Evolutionary conservation across 176 grass and related monocot species (phyloP).

Genomic region (Hordeum marinum): DNA sequence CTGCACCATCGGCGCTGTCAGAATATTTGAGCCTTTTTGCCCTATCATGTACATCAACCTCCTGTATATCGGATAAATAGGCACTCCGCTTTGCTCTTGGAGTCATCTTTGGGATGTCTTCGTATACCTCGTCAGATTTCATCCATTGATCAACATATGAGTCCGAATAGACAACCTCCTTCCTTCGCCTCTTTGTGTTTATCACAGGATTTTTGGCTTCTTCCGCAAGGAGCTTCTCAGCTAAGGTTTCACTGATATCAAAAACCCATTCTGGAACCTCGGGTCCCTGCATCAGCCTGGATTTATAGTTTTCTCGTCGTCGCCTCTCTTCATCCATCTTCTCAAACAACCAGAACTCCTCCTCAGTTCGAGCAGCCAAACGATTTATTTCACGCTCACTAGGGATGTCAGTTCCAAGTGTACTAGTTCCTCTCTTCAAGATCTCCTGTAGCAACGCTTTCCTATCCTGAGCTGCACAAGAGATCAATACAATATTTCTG

Average conservation of each 20-base stretch:
- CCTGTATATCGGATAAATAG: conserved; percentile 37
- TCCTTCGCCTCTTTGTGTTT: conserved; percentile 65
- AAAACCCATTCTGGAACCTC: conserved; percentile 97
- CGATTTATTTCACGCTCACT: conserved; percentile 98
- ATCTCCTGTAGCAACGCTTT: conserved; percentile 92
- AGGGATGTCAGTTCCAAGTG: conserved; percentile 91
- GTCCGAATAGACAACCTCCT: conserved; percentile 94
- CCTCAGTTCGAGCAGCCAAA: conserved; percentile 78
- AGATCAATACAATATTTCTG: conserved; percentile 16
- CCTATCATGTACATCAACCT: conserved; percentile 22
- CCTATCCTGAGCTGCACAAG: conserved; percentile 76
- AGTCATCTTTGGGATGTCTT: conserved; percentile 61
- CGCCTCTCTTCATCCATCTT: conserved; percentile 99
- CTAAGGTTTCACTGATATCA: conserved; percentile 32
- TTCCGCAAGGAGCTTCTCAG: conserved; percentile 31
- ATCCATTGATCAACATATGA: conserved; percentile 85
- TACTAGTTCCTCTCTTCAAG: conserved; percentile 86
- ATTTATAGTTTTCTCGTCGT: conserved; percentile 77
- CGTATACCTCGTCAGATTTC: conserved; percentile 71
- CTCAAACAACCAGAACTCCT: conserved; percentile 98
- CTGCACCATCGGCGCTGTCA: conserved; percentile 26
- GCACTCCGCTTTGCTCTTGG: conserved; percentile 55
- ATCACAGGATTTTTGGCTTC: conserved; percentile 41
- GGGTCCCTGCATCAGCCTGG: conserved; percentile 83
- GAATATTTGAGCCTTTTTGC: conserved; percentile 27